Evolutionary conservation across 1,284 basidiomycete genomes (phyloP).

Genomic region (Ustilago shanxiensis): DNA sequence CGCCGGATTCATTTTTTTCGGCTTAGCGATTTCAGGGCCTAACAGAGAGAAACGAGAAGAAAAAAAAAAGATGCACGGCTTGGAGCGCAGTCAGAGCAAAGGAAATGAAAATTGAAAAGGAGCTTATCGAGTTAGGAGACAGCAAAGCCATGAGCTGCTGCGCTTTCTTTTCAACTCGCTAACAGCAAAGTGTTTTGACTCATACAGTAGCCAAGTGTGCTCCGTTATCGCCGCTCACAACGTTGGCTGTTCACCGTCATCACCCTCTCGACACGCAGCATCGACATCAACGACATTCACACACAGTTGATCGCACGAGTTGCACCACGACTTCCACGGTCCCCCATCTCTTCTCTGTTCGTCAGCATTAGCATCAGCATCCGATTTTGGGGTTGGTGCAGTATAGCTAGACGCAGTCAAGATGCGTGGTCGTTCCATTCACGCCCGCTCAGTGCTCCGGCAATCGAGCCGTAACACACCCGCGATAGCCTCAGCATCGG

Average conservation of each 20-base stretch:
- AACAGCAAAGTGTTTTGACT: neutral
- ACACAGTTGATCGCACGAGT: neutral
- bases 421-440: slow-evolving; percentile 52
- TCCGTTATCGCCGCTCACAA: slow-evolving; percentile 4
- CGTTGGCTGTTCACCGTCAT: neutral
- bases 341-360: slow-evolving; percentile 1
- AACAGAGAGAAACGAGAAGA: neutral
- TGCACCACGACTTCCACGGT: neutral
- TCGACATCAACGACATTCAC: slow-evolving; percentile 3
- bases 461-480: slow-evolving; percentile 24
- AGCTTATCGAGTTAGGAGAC: slow-evolving; percentile 13
- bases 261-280: neutral
- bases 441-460: slow-evolving; percentile 45
- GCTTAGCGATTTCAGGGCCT: neutral
- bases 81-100: neutral
- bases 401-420: slow-evolving; percentile 19
- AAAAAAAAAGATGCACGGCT: neutral
- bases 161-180: slow-evolving; percentile 6
- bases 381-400: slow-evolving; percentile 8
- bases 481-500: slow-evolving; percentile 31
- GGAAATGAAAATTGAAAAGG: slow-evolving; percentile 1
- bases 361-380: slow-evolving; percentile 15
- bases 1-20: slow-evolving; percentile 5
- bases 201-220: neutral
- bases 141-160: neutral